Evolutionary conservation across 768 basidiomycete species (phyloP).

Genomic region (Russula griseocarnosa): DNA sequence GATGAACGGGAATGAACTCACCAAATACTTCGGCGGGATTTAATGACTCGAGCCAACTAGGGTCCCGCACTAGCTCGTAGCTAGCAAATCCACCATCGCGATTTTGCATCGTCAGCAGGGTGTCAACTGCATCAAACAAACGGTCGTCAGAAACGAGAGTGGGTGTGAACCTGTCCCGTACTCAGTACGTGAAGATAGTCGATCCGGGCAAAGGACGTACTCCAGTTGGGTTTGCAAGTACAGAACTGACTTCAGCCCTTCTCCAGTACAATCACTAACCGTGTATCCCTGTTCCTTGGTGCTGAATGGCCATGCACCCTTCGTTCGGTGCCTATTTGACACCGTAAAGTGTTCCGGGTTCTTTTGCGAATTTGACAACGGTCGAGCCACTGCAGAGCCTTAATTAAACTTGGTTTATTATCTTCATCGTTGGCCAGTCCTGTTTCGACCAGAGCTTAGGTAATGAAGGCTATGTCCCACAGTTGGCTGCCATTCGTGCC

Average conservation of each 20-base stretch:
- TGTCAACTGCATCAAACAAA: slow-evolving; percentile 81
- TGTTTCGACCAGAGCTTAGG: slow-evolving; percentile 88
- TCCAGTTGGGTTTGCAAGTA: slow-evolving; percentile 80
- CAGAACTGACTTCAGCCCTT: slow-evolving; percentile 87
- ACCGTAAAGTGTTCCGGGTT: slow-evolving; percentile 61
- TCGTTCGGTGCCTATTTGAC: slow-evolving; percentile 63
- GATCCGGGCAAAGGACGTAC: slow-evolving; percentile 43
- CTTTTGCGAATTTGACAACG: slow-evolving; percentile 62
- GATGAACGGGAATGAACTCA: slow-evolving; percentile 30
- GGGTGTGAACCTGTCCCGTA: slow-evolving; percentile 56
- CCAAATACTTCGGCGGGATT: slow-evolving; percentile 98
- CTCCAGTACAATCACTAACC: slow-evolving; percentile 93
- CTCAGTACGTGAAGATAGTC: slow-evolving; percentile 11
- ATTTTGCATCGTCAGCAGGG: slow-evolving; percentile 85
- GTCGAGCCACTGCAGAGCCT: slow-evolving; percentile 71
- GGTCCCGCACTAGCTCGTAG: slow-evolving; percentile 86
- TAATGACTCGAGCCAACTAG: slow-evolving; percentile 73
- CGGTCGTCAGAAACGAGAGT: slow-evolving; percentile 71
- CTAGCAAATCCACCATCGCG: slow-evolving; percentile 85
- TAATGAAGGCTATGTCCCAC: slow-evolving; percentile 92
- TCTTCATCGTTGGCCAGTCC: slow-evolving; percentile 70
- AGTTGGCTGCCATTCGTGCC: slow-evolving; percentile 94
- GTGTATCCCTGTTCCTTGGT: slow-evolving; percentile 93
- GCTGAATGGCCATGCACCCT: slow-evolving; percentile 81
- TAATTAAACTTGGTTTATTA: slow-evolving; percentile 59